These are phyloP conservation scores for Perilla frutescens DNA, from an alignment of 257 asterid genomes.

Conservation along the genomic window DNA sequence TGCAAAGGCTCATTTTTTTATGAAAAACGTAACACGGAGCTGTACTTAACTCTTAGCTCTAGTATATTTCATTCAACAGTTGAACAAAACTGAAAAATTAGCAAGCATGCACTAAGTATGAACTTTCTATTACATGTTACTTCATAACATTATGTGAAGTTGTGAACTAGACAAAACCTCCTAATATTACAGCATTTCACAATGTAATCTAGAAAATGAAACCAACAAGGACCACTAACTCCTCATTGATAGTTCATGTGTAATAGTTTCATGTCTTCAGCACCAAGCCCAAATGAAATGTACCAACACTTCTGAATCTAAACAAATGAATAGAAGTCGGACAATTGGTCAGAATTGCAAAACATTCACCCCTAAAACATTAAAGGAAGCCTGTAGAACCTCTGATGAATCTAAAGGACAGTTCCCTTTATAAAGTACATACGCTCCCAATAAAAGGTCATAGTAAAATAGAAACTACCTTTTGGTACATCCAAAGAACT, in stretches of 20 bases:
- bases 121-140: background rate
- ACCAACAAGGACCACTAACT: conserved; percentile 5
- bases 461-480: background rate
- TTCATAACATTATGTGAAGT: background rate
- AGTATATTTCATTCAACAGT: background rate
- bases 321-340: background rate
- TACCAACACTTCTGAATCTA: background rate
- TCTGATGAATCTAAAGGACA: background rate
- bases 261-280: background rate
- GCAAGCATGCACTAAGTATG: background rate
- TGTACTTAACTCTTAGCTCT: background rate
- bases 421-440: background rate
- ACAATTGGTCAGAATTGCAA: background rate
- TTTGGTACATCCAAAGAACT: conserved; percentile 6
- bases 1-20: background rate
- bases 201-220: background rate
- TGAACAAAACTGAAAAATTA: background rate
- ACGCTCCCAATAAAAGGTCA: background rate
- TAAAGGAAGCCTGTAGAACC: conserved; percentile 11
- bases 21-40: background rate
- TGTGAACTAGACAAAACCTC: background rate
- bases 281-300: conserved; percentile 9
- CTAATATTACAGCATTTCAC: background rate
- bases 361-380: background rate
- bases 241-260: background rate